phyloP scores from a whole-genome alignment of 805 yeast genomes.

The Debaryomyces tyrocola region DNA sequence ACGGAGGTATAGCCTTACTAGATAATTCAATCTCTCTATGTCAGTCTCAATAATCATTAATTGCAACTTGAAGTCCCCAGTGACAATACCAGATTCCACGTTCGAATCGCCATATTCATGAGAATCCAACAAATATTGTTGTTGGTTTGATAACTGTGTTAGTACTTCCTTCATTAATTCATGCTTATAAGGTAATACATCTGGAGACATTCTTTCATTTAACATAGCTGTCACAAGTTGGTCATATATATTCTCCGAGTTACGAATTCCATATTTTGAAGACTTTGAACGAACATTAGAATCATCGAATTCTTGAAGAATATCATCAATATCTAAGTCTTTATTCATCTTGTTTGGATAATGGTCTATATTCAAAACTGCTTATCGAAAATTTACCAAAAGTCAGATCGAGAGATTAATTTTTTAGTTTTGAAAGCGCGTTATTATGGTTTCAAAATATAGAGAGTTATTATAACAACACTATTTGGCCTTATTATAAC shows the following conservation, averaged over 20 bases:
- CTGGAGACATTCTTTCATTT: slow-evolving; percentile 84
- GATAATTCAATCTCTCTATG: slow-evolving; percentile 79
- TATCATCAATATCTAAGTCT: slow-evolving; percentile 62
- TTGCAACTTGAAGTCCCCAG: slow-evolving; percentile 66
- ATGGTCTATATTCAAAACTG: too few species aligned
- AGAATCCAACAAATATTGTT: slow-evolving; percentile 73
- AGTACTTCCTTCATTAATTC: slow-evolving; percentile 58
- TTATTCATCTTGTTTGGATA: background rate
- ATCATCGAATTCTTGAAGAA: slow-evolving; percentile 61
- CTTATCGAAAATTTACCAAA: too few species aligned
- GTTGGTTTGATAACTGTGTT: slow-evolving; percentile 61
- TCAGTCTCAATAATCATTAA: slow-evolving; percentile 88
- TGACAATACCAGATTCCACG: slow-evolving; percentile 30
- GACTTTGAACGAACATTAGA: slow-evolving; percentile 1
- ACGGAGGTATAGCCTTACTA: slow-evolving; percentile 79
- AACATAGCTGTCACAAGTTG: slow-evolving; percentile 68
- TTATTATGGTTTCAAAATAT: too few species aligned
- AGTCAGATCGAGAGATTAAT: too few species aligned
- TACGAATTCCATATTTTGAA: background rate
- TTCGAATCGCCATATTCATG: slow-evolving; percentile 69
- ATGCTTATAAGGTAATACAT: slow-evolving; percentile 72
- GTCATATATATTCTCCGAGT: slow-evolving; percentile 32
- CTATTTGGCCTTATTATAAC: too few species aligned
- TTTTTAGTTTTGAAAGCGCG: too few species aligned
- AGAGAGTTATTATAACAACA: too few species aligned